Percentiles rank a stretch among this genome's conserved stretches.
Conservation (phyloP, 176 grass and related monocot species). For the Oryza glaberrima region DNA sequence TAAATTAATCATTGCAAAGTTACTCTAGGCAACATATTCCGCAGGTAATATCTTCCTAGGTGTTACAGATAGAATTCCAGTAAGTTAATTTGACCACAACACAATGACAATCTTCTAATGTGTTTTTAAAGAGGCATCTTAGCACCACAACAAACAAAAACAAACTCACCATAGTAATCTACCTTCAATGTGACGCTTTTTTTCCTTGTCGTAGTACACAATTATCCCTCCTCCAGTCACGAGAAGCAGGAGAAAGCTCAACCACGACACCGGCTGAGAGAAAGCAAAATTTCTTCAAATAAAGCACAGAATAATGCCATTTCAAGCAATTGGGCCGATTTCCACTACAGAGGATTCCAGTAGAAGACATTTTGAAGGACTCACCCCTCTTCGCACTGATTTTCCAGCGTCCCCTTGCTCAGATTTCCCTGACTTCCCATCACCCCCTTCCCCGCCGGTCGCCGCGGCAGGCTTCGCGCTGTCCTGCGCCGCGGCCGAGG, state of each 20-base stretch:
- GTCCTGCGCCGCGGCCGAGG: background rate
- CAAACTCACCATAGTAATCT: constrained; percentile 66
- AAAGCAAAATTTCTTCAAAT: background rate
- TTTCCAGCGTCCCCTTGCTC: constrained; percentile 44
- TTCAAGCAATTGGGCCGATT: background rate
- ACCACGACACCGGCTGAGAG: constrained; percentile 87
- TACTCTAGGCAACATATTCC: background rate
- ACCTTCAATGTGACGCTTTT: constrained; percentile 97
- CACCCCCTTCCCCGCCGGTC: background rate
- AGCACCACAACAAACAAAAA: constrained; percentile 37
- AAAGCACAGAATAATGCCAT: background rate
- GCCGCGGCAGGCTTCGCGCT: background rate
- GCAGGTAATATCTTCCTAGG: background rate
- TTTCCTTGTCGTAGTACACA: constrained; percentile 81
- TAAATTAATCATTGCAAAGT: background rate
- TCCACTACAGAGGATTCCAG: background rate
- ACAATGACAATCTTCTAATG: background rate
- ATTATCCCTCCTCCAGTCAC: constrained; percentile 83
- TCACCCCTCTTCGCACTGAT: constrained; percentile 64
- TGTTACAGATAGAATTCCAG: background rate
- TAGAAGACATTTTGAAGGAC: background rate
- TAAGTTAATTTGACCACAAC: background rate
- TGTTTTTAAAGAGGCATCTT: background rate
- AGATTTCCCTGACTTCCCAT: constrained; percentile 34
- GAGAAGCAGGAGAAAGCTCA: constrained; percentile 83